Evolutionary conservation across 768 basidiomycete species (phyloP), one percentile per base, ranked within the genome.

Genomic region (Tulasnella sp.): DNA sequence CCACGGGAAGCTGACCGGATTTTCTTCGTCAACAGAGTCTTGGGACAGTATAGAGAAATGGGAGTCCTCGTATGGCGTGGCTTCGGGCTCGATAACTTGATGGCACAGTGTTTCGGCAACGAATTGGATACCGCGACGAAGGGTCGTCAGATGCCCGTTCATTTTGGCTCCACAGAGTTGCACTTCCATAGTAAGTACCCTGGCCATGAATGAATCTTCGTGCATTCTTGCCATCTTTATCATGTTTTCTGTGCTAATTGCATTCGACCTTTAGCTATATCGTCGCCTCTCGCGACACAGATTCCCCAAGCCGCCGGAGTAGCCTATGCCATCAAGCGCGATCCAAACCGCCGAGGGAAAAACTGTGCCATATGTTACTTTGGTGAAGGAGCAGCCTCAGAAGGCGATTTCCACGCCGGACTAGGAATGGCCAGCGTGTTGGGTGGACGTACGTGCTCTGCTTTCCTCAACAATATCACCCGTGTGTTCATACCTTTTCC

Each of bases 401-500:
- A 97, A 83, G 95, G 95, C 76, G 96, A 97, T 82, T 97, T 97
- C 82, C 96, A 98, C 81, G 96, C 96, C 0, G 96, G 94, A 36
- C 72, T 83, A 36, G 81, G 80, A 31, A 84, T 84, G 83, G 83
- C 84, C n/a, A 83, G 83, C 38, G 83, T 84, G 1, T 78, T 85
- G 4, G 83, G 83, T 9, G 83, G 83, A 22, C 83, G 81, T 81
- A 29, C 39, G 81, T 76, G 11, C 22, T 31, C 15, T 37, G 1
- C 3, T 2, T 34, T 17, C 7, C 36, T 45, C 17, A 31, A 58
- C 22, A 31, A 11, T 19, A 14, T n/a, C 31, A 29, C 87, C 92
- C 74, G 86, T 93, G 68, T 91, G 91, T 34, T 93, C 91, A 2
- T 92, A 91, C 0, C 85, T 31, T 17, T 5, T 8, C 72, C 38